phyloP scores from a whole-genome alignment of 306 rosid genomes.

The Trichosanthes cucumerina region DNA sequence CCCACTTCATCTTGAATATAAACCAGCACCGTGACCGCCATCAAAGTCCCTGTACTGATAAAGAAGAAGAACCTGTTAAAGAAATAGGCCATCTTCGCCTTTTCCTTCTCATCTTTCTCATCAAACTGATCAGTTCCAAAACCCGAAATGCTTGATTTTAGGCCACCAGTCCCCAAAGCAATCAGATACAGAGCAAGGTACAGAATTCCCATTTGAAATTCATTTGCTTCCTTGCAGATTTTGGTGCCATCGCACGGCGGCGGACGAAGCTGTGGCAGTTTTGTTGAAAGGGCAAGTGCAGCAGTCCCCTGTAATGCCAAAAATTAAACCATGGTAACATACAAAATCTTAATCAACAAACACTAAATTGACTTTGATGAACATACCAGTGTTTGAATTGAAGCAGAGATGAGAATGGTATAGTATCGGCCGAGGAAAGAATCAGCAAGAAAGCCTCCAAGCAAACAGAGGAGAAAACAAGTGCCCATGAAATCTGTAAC shows the following conservation, averaged over 20 bases:
- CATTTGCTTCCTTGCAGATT: constrained; percentile 50
- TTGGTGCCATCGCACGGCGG: constrained; percentile 41
- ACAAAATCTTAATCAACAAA: neutral
- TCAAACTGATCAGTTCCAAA: constrained; percentile 89
- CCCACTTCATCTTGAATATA: constrained; percentile 80
- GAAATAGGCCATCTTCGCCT: constrained; percentile 68
- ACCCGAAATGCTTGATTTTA: constrained; percentile 86
- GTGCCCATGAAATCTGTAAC: constrained; percentile 90
- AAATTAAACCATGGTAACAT: neutral
- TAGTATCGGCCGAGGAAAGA: constrained; percentile 78
- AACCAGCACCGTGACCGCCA: constrained; percentile 79
- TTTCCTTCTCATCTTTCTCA: constrained; percentile 75
- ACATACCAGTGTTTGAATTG: constrained; percentile 53
- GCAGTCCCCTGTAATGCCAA: constrained; percentile 45
- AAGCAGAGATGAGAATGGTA: constrained; percentile 66
- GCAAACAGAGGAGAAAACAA: constrained; percentile 69
- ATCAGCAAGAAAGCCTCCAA: constrained; percentile 93
- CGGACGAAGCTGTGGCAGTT: constrained; percentile 58
- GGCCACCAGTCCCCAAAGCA: constrained; percentile 82
- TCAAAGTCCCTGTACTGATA: constrained; percentile 66
- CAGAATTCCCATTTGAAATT: constrained; percentile 71
- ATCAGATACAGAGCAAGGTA: constrained; percentile 56
- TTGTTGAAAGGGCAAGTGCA: constrained; percentile 57
- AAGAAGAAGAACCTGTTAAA: constrained; percentile 77
- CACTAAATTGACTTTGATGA: neutral